phyloP scores from a whole-genome alignment of 495 filamentous ascomycete species.

The Hypoxylon rickii region DNA sequence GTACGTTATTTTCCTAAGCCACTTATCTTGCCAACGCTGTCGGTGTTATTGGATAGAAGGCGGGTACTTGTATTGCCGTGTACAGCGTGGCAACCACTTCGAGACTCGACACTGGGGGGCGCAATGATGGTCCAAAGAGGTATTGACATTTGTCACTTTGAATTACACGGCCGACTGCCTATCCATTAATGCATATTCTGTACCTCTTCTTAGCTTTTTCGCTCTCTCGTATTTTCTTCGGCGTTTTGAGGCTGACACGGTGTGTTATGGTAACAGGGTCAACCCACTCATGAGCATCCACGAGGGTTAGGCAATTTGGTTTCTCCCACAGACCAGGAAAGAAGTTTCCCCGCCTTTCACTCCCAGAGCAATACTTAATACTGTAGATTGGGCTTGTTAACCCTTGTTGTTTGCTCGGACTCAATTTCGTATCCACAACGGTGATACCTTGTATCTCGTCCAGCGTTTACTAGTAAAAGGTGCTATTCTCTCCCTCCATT shows the following conservation, averaged over 20 bases:
- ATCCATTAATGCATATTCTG: background rate
- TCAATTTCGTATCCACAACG: too few relatives aligned
- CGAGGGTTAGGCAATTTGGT: slow-evolving; percentile 24
- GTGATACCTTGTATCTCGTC: too few relatives aligned
- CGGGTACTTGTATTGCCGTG: slow-evolving; percentile 26
- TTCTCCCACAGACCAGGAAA: slow-evolving; percentile 20
- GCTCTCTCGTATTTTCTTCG: background rate
- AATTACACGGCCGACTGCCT: slow-evolving; percentile 29
- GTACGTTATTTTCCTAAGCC: slow-evolving; percentile 5
- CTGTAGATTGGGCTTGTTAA: background rate
- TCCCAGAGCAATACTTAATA: slow-evolving; percentile 5
- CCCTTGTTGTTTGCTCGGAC: background rate
- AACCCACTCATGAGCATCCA: slow-evolving; percentile 28
- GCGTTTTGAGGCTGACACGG: slow-evolving; percentile 21
- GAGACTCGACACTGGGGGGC: slow-evolving; percentile 12
- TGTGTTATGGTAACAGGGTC: slow-evolving; percentile 24
- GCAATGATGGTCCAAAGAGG: slow-evolving; percentile 23
- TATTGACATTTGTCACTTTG: slow-evolving; percentile 25
- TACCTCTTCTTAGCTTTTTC: slow-evolving; percentile 6
- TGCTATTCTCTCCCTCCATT: too few relatives aligned
- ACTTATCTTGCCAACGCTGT: background rate
- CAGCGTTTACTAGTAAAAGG: too few relatives aligned
- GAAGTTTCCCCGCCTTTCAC: slow-evolving; percentile 21
- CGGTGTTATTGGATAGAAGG: background rate
- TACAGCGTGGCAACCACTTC: slow-evolving; percentile 29